Evolutionary conservation across 371 early-diverging fungal species (phyloP).

Genomic region (Amoeboaphelidium protococcarum): DNA sequence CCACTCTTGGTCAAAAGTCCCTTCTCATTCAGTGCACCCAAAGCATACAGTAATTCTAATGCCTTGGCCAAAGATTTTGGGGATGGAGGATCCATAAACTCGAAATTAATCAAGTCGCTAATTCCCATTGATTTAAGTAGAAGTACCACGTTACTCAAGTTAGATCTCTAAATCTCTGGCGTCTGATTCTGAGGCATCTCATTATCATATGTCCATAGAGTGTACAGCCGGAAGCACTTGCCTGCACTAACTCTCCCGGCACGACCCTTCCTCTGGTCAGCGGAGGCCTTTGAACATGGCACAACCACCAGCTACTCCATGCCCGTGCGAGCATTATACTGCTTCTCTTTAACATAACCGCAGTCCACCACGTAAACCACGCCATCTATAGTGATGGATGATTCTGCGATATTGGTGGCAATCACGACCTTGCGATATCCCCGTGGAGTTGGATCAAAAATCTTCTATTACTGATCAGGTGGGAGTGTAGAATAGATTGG

Average conservation of each 20-base stretch:
- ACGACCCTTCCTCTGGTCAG: constrained; percentile 91
- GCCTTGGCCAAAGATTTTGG: constrained; percentile 74
- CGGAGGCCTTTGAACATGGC: constrained; percentile 83
- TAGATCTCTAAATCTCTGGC: constrained; percentile 89
- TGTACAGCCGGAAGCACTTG: constrained; percentile 92
- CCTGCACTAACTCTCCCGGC: constrained; percentile 95
- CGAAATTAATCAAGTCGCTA: constrained; percentile 81
- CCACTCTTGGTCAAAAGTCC: constrained; percentile 89
- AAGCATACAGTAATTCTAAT: constrained; percentile 72
- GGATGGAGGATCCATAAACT: constrained; percentile 93
- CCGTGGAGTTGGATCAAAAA: constrained; percentile 55
- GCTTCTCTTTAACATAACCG: constrained; percentile 88
- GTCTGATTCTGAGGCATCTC: constrained; percentile 77
- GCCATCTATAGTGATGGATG: constrained; percentile 61
- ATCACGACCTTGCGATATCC: constrained; percentile 25
- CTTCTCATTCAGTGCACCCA: constrained; percentile 78
- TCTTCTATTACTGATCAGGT: constrained; percentile 71
- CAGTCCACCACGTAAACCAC: constrained; percentile 78
- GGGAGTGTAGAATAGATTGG: constrained; percentile 89
- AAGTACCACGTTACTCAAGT: constrained; percentile 69
- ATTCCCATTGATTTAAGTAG: constrained; percentile 74
- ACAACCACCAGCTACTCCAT: constrained; percentile 88
- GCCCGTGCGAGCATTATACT: constrained; percentile 71
- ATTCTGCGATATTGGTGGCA: constrained; percentile 43
- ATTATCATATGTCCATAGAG: constrained; percentile 72